Conservation (phyloP, 208 protist genomes). For the Leishmania tarentolae region DNA sequence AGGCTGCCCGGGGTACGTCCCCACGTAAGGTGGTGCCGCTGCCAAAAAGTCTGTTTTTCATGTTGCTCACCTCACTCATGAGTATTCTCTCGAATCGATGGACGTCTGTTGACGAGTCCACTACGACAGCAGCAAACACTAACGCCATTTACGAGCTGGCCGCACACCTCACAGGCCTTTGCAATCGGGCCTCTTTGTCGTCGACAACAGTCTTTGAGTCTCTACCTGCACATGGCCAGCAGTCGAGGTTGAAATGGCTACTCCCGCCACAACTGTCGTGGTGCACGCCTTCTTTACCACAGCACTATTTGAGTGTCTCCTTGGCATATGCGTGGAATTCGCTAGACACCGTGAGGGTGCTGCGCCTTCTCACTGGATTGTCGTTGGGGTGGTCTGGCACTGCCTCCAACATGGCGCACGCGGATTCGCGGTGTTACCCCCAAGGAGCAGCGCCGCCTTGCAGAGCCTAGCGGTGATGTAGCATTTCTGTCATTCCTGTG, state of each 20-base stretch:
- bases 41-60: background rate
- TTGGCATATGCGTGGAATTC: background rate
- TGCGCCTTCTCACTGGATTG: constrained; percentile 9
- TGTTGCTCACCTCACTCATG: background rate
- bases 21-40: too few species aligned
- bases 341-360: background rate
- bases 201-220: constrained; percentile 10
- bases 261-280: background rate
- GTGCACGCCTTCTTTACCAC: constrained; percentile 12
- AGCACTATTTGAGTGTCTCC: constrained; percentile 13
- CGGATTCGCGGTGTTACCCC: background rate
- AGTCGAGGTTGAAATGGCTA: background rate
- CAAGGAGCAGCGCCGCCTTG: background rate
- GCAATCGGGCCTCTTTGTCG: constrained; percentile 9
- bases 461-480: background rate
- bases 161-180: constrained; percentile 18
- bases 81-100: background rate
- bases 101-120: background rate
- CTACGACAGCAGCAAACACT: background rate
- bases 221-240: constrained; percentile 16
- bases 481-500: constrained; percentile 5
- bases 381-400: constrained; percentile 7
- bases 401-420: background rate
- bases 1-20: background rate
- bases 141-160: constrained; percentile 21